Conservation (phyloP, 169 alveolate species). For the Blepharisma undulans region DNA sequence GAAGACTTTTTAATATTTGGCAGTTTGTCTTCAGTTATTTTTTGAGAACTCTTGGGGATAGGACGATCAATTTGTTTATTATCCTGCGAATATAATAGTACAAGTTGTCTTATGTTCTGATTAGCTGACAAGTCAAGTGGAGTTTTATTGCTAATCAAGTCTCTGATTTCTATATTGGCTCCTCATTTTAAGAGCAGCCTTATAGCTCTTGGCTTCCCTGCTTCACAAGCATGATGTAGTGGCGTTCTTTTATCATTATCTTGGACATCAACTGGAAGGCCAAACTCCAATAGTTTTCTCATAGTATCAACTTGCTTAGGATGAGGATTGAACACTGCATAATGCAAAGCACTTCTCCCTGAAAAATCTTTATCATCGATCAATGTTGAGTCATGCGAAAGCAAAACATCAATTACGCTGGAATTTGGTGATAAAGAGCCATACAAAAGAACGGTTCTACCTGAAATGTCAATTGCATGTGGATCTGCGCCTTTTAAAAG, state of each 20-base stretch:
- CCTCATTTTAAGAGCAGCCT: conserved; percentile 73
- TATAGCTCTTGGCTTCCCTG: conserved; percentile 73
- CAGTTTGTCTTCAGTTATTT: not conserved
- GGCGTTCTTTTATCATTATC: conserved; percentile 82
- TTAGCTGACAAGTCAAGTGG: conserved; percentile 69
- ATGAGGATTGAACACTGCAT: conserved; percentile 70
- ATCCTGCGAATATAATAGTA: not conserved
- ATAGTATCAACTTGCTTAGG: conserved; percentile 67
- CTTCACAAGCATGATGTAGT: conserved; percentile 78
- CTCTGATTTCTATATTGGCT: conserved; percentile 46
- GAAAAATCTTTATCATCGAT: conserved; percentile 49
- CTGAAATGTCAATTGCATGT: conserved; percentile 51
- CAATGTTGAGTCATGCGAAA: conserved; percentile 52
- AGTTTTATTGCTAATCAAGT: conserved; percentile 56
- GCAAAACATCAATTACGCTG: conserved; percentile 32
- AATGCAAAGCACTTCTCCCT: conserved; percentile 66
- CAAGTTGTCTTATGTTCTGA: conserved; percentile 55
- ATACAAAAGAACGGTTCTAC: conserved; percentile 58
- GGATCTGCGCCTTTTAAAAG: conserved; percentile 54
- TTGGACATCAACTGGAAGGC: conserved; percentile 67
- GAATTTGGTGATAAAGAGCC: conserved; percentile 49
- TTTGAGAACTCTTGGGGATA: not conserved
- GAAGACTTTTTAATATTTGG: not conserved
- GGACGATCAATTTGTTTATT: not conserved
- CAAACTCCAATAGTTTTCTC: conserved; percentile 54